phyloP scores from a whole-genome alignment of 169 alveolate genomes.

The Plasmodium chabaudi region DNA sequence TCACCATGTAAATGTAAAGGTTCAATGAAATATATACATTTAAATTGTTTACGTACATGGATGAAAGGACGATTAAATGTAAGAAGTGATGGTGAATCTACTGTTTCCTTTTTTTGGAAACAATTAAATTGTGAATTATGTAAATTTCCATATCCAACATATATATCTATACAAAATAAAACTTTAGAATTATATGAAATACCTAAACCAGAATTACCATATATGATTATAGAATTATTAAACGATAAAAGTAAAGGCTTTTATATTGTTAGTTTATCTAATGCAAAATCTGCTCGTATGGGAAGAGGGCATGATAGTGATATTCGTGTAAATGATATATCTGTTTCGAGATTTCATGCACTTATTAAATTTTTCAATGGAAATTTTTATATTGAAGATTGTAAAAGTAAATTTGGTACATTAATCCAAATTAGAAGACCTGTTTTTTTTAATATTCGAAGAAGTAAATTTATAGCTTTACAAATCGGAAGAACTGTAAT shows the following conservation, averaged over 20 bases:
- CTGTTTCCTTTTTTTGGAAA: slow-evolving; percentile 89
- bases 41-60: slow-evolving; percentile 95
- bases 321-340: slow-evolving; percentile 94
- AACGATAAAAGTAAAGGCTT: slow-evolving; percentile 83
- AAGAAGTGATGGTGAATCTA: slow-evolving; percentile 72
- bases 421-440: slow-evolving; percentile 83
- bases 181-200: slow-evolving; percentile 88
- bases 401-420: slow-evolving; percentile 96
- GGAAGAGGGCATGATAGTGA: slow-evolving; percentile 97
- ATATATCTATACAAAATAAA: slow-evolving; percentile 81
- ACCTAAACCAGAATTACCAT: slow-evolving; percentile 90
- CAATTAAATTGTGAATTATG: slow-evolving; percentile 95
- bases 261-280: slow-evolving; percentile 86
- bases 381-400: slow-evolving; percentile 94
- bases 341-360: slow-evolving; percentile 96
- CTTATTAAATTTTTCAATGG: slow-evolving; percentile 87
- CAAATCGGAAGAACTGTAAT: slow-evolving; percentile 85
- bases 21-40: slow-evolving; percentile 95
- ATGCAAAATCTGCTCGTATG: slow-evolving; percentile 78
- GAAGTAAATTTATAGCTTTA: slow-evolving; percentile 74
- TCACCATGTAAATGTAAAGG: slow-evolving; percentile 98
- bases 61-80: slow-evolving; percentile 89
- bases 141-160: slow-evolving; percentile 90
- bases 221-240: slow-evolving; percentile 87
- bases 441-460: slow-evolving; percentile 63